Evolutionary conservation across 768 basidiomycete species (phyloP).

Genomic region (Sarcomyxa edulis): DNA sequence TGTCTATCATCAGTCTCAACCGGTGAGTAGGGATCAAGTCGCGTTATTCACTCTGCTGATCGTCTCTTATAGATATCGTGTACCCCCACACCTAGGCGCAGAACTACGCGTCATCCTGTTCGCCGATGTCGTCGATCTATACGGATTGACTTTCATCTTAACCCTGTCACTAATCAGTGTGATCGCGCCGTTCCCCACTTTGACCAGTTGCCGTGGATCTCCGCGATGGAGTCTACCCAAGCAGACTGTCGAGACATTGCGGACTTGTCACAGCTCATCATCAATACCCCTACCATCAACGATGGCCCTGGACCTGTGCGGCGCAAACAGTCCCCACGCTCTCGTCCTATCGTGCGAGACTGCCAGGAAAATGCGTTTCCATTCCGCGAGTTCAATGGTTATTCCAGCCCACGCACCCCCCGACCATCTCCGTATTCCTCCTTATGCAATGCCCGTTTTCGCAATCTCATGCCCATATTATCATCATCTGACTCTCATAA

Average conservation of each 20-base stretch:
- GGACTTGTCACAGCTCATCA: conserved; percentile 4
- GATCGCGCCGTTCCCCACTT: conserved; percentile 34
- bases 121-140: no score
- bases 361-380: neutral
- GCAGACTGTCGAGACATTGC: conserved; percentile 42
- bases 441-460: conserved; percentile 14
- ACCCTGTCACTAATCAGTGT: no score
- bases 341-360: conserved; percentile 35
- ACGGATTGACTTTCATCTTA: conserved; percentile 32
- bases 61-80: no score
- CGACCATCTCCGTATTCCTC: conserved; percentile 6
- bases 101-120: no score
- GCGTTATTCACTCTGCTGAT: no score
- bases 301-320: conserved; percentile 51
- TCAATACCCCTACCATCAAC: conserved; percentile 1
- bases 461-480: conserved; percentile 56
- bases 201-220: conserved; percentile 67
- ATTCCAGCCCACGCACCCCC: conserved; percentile 6
- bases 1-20: no score
- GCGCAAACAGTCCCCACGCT: conserved; percentile 47
- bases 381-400: neutral
- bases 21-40: no score
- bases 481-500: conserved; percentile 27
- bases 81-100: no score
- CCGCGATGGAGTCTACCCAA: conserved; percentile 61